These are phyloP conservation scores for Emericellopsis atlantica DNA, from an alignment of 2,329 filamentous ascomycete genomes.

Conservation along the genomic window DNA sequence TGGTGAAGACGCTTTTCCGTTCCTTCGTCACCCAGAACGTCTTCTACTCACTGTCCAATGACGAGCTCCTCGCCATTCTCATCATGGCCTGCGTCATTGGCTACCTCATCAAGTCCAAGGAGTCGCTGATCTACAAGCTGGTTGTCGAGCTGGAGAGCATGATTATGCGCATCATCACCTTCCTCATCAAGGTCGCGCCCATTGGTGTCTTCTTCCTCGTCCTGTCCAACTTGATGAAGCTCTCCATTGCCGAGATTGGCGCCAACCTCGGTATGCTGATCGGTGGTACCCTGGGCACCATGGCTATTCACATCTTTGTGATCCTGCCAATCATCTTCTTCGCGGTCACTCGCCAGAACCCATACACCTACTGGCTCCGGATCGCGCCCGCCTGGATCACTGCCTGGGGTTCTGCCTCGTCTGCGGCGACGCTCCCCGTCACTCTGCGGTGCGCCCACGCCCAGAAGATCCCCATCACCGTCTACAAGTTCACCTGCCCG, in stretches of 20 bases:
- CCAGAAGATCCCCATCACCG: slow-evolving; percentile 25
- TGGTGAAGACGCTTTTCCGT: slow-evolving; percentile 34
- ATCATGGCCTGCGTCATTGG: slow-evolving; percentile 31
- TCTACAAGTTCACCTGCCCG: slow-evolving; percentile 32
- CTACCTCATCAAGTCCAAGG: slow-evolving; percentile 24
- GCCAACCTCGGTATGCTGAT: slow-evolving; percentile 36
- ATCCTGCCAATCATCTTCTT: slow-evolving; percentile 30
- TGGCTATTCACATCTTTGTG: slow-evolving; percentile 32
- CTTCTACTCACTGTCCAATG: slow-evolving; percentile 29
- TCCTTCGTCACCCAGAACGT: slow-evolving; percentile 37
- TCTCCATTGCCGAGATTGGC: slow-evolving; percentile 33
- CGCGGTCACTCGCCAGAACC: slow-evolving; percentile 27
- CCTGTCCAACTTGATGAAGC: slow-evolving; percentile 34
- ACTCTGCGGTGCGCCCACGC: slow-evolving; percentile 27
- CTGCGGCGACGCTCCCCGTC: slow-evolving; percentile 36
- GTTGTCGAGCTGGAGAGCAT: slow-evolving; percentile 34
- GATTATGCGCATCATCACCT: slow-evolving; percentile 30
- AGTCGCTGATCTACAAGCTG: slow-evolving; percentile 25
- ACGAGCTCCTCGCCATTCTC: slow-evolving; percentile 32
- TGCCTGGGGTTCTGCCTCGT: slow-evolving; percentile 40
- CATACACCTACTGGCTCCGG: slow-evolving; percentile 32
- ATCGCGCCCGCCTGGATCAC: slow-evolving; percentile 39
- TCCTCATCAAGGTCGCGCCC: slow-evolving; percentile 34
- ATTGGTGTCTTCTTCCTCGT: slow-evolving; percentile 42
- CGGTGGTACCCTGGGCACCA: slow-evolving; percentile 28